A percentile compares a stretch with the other conserved stretches of the same genome.
These are phyloP conservation scores for Plasmodium vinckei DNA, from an alignment of 169 alveolate genomes.

Conservation along the genomic window DNA sequence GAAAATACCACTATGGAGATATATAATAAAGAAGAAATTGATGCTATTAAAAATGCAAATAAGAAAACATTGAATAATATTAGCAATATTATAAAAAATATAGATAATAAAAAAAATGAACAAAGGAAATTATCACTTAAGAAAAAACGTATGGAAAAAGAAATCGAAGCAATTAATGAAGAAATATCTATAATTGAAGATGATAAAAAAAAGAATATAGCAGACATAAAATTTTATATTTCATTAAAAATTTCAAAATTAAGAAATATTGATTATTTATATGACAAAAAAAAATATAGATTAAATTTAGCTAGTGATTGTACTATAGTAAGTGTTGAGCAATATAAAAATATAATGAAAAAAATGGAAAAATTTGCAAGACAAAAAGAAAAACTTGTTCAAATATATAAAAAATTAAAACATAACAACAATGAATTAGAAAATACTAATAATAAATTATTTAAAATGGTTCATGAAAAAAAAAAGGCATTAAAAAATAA, in stretches of 20 bases:
- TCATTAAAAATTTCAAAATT: constrained; percentile 40
- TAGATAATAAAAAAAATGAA: constrained; percentile 58
- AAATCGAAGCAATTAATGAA: constrained; percentile 48
- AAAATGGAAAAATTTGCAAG: constrained; percentile 14
- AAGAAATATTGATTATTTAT: constrained; percentile 64
- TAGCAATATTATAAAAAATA: constrained; percentile 39
- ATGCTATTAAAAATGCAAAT: constrained; percentile 36
- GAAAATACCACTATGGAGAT: constrained; percentile 7
- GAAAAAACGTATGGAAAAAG: constrained; percentile 57
- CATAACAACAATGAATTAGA: constrained; percentile 42
- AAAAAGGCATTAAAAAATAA: constrained; percentile 44
- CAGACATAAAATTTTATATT: constrained; percentile 49
- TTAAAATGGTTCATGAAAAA: constrained; percentile 32
- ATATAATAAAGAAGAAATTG: constrained; percentile 39
- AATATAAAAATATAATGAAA: constrained; percentile 28
- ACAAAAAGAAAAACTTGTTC: constrained; percentile 22
- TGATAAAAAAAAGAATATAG: constrained; percentile 58
- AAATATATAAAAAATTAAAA: constrained; percentile 17
- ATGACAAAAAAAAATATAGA: constrained; percentile 73
- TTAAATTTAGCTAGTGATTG: constrained; percentile 44
- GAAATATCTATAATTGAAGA: constrained; percentile 56
- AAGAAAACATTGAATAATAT: constrained; percentile 11
- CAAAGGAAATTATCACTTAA: constrained; percentile 39
- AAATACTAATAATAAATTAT: constrained; percentile 25
- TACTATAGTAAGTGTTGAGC: constrained; percentile 37